Base-by-base conservation (phyloP, 805 yeast species). In the Teunomyces stri region DNA sequence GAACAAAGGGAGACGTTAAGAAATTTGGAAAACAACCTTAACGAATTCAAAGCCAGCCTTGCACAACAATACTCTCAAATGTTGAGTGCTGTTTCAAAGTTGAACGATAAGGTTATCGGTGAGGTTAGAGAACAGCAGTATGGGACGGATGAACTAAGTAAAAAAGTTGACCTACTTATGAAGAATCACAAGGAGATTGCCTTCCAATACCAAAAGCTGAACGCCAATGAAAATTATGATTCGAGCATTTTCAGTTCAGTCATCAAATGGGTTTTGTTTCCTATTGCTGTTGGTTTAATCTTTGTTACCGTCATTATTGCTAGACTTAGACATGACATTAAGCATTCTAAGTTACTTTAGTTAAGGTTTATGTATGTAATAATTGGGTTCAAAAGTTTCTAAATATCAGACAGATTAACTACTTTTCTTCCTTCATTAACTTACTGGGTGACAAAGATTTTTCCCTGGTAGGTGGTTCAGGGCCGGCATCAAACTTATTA, bases 291-390 rank as follows among this genome's bases (percentile, higher is more conserved):
- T 7, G 64, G 75, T 4, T 53, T 77, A 22, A 51, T 72, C 3
- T 63, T 71, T 1, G 65, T 81, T 46, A 69, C 76, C 15, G 61
- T 75, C 30, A 68, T 79, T 50, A 73, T 81, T 18, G 76, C 74
- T 60, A 73, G 80, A 58, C 64, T 83, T 37, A 78, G 86, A 66
- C 79, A 72, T 52, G 87, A 83, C 52, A 80, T 83, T 47, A 82
- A 80, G 55, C 85, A 80, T 56, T 69, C 84, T 6, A 83, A 83
- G 52, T 68, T 83, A 39, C 69, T 82, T 47, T 81, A 60, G 64
- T 25, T 7, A 41, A 28, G 6, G n/a, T 29, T 20, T 25, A 15
- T 22, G n/a, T 36, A 28, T 22, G 11, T 16, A 44, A n/a, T n/a
- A 37, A 33, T 12, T 20, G 18, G 18, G 20, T 27, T 28, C 35